These are phyloP conservation scores for Fistulifera pelliculosa DNA, from an alignment of 108 stramenopile species.

Conservation along the genomic window DNA sequence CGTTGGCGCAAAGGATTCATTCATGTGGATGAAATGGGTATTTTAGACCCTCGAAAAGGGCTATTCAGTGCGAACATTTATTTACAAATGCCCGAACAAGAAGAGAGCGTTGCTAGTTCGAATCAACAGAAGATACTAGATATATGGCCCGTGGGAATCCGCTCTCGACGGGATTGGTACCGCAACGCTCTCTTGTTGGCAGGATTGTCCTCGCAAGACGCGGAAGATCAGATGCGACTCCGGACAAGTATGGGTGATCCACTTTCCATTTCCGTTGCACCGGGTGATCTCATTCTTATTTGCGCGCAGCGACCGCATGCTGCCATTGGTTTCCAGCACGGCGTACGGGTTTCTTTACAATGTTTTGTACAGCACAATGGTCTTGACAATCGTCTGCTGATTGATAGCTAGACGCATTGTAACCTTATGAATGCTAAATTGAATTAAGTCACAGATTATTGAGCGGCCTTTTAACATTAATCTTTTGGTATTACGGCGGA, in stretches of 20 bases:
- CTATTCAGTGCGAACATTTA: conserved; percentile 92
- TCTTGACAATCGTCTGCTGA: conserved; percentile 36
- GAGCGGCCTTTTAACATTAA: too few relatives aligned
- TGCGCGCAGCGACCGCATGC: conserved; percentile 82
- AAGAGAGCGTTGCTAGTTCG: conserved; percentile 11
- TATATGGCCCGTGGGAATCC: conserved; percentile 71
- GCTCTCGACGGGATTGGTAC: conserved; percentile 74
- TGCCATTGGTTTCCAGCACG: conserved; percentile 68
- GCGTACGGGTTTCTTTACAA: conserved; percentile 64
- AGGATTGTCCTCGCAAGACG: conserved; percentile 60
- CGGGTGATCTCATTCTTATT: conserved; percentile 73
- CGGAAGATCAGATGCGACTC: conserved; percentile 56
- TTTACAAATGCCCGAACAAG: conserved; percentile 52
- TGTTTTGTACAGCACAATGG: conserved; percentile 69
- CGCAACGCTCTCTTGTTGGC: conserved; percentile 64
- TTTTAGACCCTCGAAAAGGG: conserved; percentile 45
- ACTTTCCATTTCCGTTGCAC: conserved; percentile 37
- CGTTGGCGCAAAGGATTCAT: conserved; percentile 82
- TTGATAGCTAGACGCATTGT: conserved; percentile 42
- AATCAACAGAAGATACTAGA: conserved; percentile 28
- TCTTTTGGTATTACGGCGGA: conserved; percentile 43
- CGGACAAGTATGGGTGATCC: conserved; percentile 47
- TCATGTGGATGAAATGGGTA: conserved; percentile 89
- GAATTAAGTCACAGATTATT: too few relatives aligned
- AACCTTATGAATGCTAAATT: too few relatives aligned